Conservation (phyloP, 2,329 filamentous ascomycete genomes). For the Pseudogymnoascus sp. region DNA sequence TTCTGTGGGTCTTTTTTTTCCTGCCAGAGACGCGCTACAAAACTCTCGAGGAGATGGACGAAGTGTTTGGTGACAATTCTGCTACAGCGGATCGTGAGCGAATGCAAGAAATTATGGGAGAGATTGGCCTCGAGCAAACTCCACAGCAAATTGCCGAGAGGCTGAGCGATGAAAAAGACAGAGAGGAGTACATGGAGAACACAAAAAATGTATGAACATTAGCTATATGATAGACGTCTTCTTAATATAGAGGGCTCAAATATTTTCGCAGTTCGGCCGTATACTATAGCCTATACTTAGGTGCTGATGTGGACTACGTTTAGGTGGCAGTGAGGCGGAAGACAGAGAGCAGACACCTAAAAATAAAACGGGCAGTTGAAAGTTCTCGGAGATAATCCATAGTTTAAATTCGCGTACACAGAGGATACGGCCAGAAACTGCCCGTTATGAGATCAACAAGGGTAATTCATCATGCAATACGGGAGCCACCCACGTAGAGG, state of each 20-base stretch:
- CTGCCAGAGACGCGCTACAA: conserved; percentile 41
- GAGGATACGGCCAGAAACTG: not conserved
- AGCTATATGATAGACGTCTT: not conserved
- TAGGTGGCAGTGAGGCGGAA: too few relatives aligned
- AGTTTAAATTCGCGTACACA: not conserved
- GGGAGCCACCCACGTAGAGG: not conserved
- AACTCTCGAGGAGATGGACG: conserved; percentile 37
- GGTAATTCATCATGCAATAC: not conserved
- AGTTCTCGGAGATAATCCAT: not conserved
- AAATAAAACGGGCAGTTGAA: too few relatives aligned
- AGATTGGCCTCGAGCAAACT: not conserved
- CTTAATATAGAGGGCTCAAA: not conserved
- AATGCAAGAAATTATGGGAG: not conserved
- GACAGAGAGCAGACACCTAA: too few relatives aligned
- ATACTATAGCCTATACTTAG: too few relatives aligned
- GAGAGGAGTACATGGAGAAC: not conserved
- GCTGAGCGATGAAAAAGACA: not conserved
- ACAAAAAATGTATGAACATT: not conserved
- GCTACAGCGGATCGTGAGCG: not conserved
- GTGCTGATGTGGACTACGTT: too few relatives aligned
- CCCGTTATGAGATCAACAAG: not conserved
- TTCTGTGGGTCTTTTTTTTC: conserved; percentile 37
- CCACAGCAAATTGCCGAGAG: not conserved
- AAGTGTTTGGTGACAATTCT: conserved; percentile 28
- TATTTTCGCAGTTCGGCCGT: not conserved